These are phyloP conservation scores for Cryptococcus sp. DNA, from an alignment of 1,284 basidiomycete genomes.

Conservation along the genomic window DNA sequence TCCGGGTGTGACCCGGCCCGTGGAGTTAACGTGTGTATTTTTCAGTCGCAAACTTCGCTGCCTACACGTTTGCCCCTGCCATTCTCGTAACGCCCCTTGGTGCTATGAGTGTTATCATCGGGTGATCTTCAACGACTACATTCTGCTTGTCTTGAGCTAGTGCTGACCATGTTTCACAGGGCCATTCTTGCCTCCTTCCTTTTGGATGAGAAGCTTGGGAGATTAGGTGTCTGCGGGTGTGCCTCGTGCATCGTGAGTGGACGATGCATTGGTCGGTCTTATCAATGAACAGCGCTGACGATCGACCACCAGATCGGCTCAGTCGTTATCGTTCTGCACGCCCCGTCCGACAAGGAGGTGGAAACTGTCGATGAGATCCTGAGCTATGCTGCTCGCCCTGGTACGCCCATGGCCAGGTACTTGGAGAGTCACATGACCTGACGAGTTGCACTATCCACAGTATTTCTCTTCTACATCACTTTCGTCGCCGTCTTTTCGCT, in stretches of 20 bases:
- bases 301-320: constrained; percentile 62
- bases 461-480: constrained; percentile 84
- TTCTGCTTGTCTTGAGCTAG: not conserved
- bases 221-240: constrained; percentile 89
- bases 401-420: constrained; percentile 52
- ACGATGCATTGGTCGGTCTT: not conserved
- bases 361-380: constrained; percentile 89
- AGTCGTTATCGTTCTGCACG: constrained; percentile 92
- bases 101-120: constrained; percentile 94
- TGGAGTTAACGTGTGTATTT: not conserved
- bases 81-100: constrained; percentile 96
- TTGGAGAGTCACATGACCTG: not conserved
- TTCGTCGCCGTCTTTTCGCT: constrained; percentile 76
- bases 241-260: constrained; percentile 68
- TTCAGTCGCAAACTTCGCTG: constrained; percentile 95
- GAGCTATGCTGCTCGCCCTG: constrained; percentile 78
- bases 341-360: constrained; percentile 91
- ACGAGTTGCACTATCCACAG: constrained; percentile 51
- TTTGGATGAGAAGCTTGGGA: constrained; percentile 88
- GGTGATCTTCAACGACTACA: constrained; percentile 53
- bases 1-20: not conserved
- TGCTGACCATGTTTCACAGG: constrained; percentile 51
- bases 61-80: constrained; percentile 96
- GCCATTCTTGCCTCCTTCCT: constrained; percentile 91
- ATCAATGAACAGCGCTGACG: not conserved